Percentiles rank a stretch among this genome's conserved stretches.
phyloP scores from a whole-genome alignment of 805 yeast species.

The Starmerella davenportii region DNA sequence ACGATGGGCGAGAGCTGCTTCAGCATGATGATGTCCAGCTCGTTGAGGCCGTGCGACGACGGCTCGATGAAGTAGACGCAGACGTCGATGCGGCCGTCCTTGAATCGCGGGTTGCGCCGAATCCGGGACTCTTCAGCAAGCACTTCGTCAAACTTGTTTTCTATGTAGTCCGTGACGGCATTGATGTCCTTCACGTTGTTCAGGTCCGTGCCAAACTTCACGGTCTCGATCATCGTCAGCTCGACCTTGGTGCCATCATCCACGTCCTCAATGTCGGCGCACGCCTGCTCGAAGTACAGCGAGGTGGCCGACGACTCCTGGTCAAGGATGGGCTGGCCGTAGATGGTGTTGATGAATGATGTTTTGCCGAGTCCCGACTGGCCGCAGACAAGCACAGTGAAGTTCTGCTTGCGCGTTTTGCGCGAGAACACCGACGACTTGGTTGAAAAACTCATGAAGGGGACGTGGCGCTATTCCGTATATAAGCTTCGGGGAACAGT shows the following conservation, averaged over 20 bases:
- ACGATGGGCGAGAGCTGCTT: slow-evolving; percentile 49
- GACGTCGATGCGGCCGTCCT: slow-evolving; percentile 58
- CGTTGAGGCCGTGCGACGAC: slow-evolving; percentile 36
- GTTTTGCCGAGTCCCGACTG: slow-evolving; percentile 59
- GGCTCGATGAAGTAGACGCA: slow-evolving; percentile 60
- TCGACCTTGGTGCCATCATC: slow-evolving; percentile 26
- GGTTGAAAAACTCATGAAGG: slow-evolving; percentile 1
- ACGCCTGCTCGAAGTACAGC: slow-evolving; percentile 16
- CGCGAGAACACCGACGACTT: background rate
- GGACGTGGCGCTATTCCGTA: too few species aligned
- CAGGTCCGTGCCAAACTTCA: slow-evolving; percentile 59
- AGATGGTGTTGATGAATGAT: slow-evolving; percentile 48
- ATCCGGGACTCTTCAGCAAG: slow-evolving; percentile 61
- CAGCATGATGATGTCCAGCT: slow-evolving; percentile 62
- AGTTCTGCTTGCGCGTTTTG: slow-evolving; percentile 25
- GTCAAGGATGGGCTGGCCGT: slow-evolving; percentile 12
- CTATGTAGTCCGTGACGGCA: slow-evolving; percentile 40
- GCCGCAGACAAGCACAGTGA: slow-evolving; percentile 55
- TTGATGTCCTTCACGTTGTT: slow-evolving; percentile 37
- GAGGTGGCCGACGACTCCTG: slow-evolving; percentile 1
- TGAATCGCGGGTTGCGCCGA: slow-evolving; percentile 49
- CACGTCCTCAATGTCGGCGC: slow-evolving; percentile 36
- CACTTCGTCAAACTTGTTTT: slow-evolving; percentile 50
- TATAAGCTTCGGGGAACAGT: too few species aligned
- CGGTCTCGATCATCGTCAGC: slow-evolving; percentile 45